Evolutionary conservation across 2,329 filamentous ascomycete species (phyloP).

Genomic region (Raffaelea ambrosiae): DNA sequence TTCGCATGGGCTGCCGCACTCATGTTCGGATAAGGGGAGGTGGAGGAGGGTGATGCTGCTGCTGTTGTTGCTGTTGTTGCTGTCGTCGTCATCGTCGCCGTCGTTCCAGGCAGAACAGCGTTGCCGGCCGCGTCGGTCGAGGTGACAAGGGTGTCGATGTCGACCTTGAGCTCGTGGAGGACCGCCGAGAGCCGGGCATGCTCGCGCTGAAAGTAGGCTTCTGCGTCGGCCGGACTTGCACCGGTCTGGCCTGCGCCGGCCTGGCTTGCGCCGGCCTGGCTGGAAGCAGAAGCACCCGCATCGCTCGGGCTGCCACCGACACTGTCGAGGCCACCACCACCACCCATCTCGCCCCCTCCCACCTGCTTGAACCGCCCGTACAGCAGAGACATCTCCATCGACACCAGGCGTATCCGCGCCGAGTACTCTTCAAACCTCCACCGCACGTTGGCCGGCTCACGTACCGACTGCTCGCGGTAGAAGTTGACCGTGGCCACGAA

Average conservation of each 20-base stretch:
- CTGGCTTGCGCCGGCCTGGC: too few relatives aligned
- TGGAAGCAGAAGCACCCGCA: too few relatives aligned
- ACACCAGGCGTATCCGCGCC: constrained; percentile 61
- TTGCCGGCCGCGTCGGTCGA: too few relatives aligned
- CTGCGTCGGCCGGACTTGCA: too few relatives aligned
- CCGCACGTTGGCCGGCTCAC: constrained; percentile 52
- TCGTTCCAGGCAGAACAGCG: too few relatives aligned
- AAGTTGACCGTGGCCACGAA: constrained; percentile 57
- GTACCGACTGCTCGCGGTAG: constrained; percentile 48
- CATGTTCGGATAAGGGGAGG: constrained; percentile 8
- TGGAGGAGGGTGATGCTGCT: constrained; percentile 24
- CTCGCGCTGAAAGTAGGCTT: constrained; percentile 55
- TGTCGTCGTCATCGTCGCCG: too few relatives aligned
- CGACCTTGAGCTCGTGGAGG: constrained; percentile 39
- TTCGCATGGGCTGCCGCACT: too few relatives aligned
- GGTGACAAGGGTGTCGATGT: constrained; percentile 21
- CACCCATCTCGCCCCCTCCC: constrained; percentile 49
- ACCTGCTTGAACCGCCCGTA: constrained; percentile 59
- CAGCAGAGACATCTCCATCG: constrained; percentile 70
- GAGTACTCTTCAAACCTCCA: constrained; percentile 61
- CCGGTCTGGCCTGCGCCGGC: too few relatives aligned
- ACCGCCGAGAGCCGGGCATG: constrained; percentile 43
- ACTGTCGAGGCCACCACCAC: constrained; percentile 21
- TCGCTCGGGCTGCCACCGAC: too few relatives aligned
- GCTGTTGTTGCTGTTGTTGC: not conserved